Evolutionary conservation across 1,139 yeast species (phyloP), one percentile per base, ranked within the genome.

Genomic region (Nakaseomyces kungkrabaensis): DNA sequence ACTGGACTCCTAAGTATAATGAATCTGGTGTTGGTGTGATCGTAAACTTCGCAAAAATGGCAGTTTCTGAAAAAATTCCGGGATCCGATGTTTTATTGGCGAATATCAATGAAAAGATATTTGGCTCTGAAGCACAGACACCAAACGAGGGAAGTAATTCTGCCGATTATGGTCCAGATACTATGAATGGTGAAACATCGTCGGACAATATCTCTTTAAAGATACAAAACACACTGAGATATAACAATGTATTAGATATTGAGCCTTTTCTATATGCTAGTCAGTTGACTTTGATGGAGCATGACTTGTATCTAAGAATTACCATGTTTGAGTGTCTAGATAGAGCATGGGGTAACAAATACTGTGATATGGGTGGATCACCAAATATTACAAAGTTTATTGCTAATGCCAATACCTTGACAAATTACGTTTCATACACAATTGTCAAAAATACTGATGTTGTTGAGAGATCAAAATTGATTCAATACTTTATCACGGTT

Each of bases 361-460:
- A 82, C 41, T 83, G 88, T 10, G 67, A 79, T 45, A 63, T 67
- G 72, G 84, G 75, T 52, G 78, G 69, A 50, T 77, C 68, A 63
- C 72, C 55, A 52, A 64, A 72, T 54, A 81, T 88, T 50, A 76
- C 85, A 22, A 73, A 72, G 40, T 87, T 87, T 61, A 85, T 88
- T 56, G 76, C 77, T 48, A 81, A 84, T 52, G 86, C 95, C 25
- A 90, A 92, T 61, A 81, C 80, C 54, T 69, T 90, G 53, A 88
- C 97, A 0, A 86, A 85, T 62, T 89, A 84, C 72, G 89, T 87
- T 7, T 82, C 92, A 0, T 82, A 78, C 56, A 79, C 82, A 76
- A 83, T 90, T 56, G 75, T 90, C 52, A 71, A 79, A 47, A 72
- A 72, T 49, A 69, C 72, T 9, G 95, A 87, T 52, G 66, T 79